Evolutionary conservation across 768 basidiomycete genomes (phyloP).

Genomic region (Mycena maculata): DNA sequence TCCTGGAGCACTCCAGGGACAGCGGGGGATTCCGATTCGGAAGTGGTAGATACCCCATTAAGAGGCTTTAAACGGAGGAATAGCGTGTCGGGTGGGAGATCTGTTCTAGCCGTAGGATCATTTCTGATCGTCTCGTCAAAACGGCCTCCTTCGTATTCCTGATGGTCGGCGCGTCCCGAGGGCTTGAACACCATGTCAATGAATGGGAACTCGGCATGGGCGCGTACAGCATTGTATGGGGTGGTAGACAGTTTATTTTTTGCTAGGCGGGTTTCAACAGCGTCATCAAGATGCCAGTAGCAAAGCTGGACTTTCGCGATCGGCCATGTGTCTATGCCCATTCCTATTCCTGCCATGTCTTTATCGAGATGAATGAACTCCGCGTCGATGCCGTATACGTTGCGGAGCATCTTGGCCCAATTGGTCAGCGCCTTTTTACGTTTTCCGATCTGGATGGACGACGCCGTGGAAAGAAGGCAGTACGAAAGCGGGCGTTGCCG

Average conservation of each 20-base stretch:
- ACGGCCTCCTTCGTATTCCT: conserved; percentile 19
- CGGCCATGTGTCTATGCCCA: background rate
- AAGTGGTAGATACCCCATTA: too few species aligned
- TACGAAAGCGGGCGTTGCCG: conserved; percentile 35
- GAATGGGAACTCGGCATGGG: conserved; percentile 12
- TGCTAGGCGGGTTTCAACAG: conserved; percentile 6
- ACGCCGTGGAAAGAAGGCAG: conserved; percentile 34
- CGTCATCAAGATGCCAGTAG: conserved; percentile 18
- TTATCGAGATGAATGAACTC: conserved; percentile 15
- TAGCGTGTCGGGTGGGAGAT: too few species aligned
- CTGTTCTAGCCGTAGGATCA: too few species aligned
- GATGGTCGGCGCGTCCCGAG: background rate
- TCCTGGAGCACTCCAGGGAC: too few species aligned
- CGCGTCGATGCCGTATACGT: conserved; percentile 7
- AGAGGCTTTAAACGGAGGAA: too few species aligned
- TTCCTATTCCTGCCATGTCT: conserved; percentile 3
- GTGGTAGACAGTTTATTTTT: conserved; percentile 26
- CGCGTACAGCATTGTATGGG: conserved; percentile 15
- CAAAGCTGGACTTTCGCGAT: background rate
- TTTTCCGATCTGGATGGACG: conserved; percentile 29
- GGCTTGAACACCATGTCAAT: conserved; percentile 3
- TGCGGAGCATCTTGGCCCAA: conserved; percentile 15
- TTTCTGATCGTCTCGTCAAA: too few species aligned
- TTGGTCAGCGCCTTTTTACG: conserved; percentile 17
- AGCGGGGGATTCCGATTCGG: too few species aligned